A percentile compares a stretch with the other conserved stretches of the same genome.
Evolutionary conservation across 768 basidiomycete genomes (phyloP).

Genomic region (Tubosaeta sp.): DNA sequence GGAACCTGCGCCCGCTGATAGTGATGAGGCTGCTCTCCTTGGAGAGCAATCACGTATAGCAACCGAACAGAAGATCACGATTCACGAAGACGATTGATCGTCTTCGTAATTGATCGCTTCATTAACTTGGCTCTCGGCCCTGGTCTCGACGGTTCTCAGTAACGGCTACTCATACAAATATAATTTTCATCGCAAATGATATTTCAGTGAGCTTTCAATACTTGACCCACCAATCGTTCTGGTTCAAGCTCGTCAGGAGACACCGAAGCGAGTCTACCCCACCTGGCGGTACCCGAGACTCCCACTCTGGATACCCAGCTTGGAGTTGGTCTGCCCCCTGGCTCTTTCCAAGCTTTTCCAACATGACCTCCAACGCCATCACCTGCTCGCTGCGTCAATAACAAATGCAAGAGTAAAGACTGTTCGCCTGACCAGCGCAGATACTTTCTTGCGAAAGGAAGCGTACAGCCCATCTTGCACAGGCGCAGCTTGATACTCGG

Average conservation of each 20-base stretch:
- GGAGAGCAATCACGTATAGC: slow-evolving; percentile 21
- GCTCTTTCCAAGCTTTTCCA: slow-evolving; percentile 45
- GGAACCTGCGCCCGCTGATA: neutral
- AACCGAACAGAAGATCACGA: slow-evolving; percentile 38
- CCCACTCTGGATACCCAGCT: slow-evolving; percentile 23
- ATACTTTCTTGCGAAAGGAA: slow-evolving; percentile 53
- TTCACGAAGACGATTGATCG: slow-evolving; percentile 49
- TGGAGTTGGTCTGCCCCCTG: slow-evolving; percentile 18
- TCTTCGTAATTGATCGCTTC: neutral
- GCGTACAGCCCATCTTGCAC: slow-evolving; percentile 50
- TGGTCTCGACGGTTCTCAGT: too few relatives aligned
- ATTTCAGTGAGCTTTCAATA: neutral
- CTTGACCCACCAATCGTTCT: slow-evolving; percentile 62
- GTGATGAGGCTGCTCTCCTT: slow-evolving; percentile 1
- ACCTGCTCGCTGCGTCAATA: slow-evolving; percentile 37
- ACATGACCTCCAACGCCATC: slow-evolving; percentile 49
- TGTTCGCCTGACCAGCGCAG: slow-evolving; percentile 47
- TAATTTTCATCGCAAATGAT: slow-evolving; percentile 5
- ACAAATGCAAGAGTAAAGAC: neutral
- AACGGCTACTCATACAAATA: too few relatives aligned
- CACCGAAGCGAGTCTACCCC: slow-evolving; percentile 53
- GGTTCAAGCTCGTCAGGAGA: slow-evolving; percentile 49
- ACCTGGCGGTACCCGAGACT: slow-evolving; percentile 39
- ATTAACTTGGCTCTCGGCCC: neutral
- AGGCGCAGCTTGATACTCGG: slow-evolving; percentile 64